Evolutionary conservation across 73 alveolate species (phyloP), one percentile per base, ranked within the genome.

Genomic region (Paramecium sexaurelia): DNA sequence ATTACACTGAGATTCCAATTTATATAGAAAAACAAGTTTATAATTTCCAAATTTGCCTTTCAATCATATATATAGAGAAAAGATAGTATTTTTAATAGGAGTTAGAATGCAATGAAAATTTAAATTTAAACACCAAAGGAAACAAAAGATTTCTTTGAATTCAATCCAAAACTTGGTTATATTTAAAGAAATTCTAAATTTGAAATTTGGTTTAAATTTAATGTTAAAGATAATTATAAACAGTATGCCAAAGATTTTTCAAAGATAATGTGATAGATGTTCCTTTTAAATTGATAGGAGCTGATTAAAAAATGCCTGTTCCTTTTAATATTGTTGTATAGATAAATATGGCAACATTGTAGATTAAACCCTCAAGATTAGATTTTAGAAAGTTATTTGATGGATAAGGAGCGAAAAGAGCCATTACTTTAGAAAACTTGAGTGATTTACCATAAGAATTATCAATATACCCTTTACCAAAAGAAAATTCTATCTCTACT

Each of bases 91-190:
- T 91, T 85, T 82, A 98, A 98, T 92, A 86, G 99, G 71, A 84
- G 97, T 22, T 84, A 94, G 9, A 87, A 93, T 22, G 98, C 99
- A 11, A 97, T 97, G 99, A 98, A 98, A 83, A 94, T 97, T 57
- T 95, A 98, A 92, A 85, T 98, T 7, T 93, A 92, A 91, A 95
- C 92, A 96, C 99, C 99, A 27, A 95, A 95, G 86, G 98, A 96
- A 37, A 94, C 98, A 45, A 98, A 96, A 85, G 96, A 93, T 8
- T 98, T 94, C 84, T 87, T 98, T 24, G 99, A 98, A 91, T 97
- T 98, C 85, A 98, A 97, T 91, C 99, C 99, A n/a, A 95, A 98
- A 47, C 94, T 98, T 1, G 99, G 99, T 6, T 98, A 95, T 85
- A 96, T 98, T n/a, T 96, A 98, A 94, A 99, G 98, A 29, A 93